A percentile compares a stretch with the other conserved stretches of the same genome.
Conservation (phyloP, 1,284 basidiomycete genomes). For the Puccinia coronata region DNA sequence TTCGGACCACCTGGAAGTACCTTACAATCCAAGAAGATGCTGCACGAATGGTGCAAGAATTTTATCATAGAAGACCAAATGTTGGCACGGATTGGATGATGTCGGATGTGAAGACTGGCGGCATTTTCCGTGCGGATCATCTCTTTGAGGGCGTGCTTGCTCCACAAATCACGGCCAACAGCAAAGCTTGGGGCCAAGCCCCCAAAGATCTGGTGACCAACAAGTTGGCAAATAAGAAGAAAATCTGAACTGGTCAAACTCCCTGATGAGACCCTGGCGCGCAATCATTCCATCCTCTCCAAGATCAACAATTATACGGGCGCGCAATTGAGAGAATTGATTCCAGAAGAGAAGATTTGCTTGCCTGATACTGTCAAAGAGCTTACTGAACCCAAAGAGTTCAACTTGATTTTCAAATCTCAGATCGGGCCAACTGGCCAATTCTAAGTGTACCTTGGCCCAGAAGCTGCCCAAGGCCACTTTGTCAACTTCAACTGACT, state of each 20-base stretch:
- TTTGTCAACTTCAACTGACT: no score
- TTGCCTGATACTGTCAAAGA: slow-evolving; percentile 93
- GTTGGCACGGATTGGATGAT: slow-evolving; percentile 99
- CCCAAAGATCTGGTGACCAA: slow-evolving; percentile 68
- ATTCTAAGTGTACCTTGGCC: slow-evolving; percentile 92
- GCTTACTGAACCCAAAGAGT: slow-evolving; percentile 86
- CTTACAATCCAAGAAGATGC: no score
- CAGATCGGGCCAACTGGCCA: slow-evolving; percentile 97
- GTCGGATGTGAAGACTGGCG: slow-evolving; percentile 88
- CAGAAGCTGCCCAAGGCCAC: slow-evolving; percentile 99
- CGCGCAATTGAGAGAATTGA: slow-evolving; percentile 81
- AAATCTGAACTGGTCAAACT: slow-evolving; percentile 73
- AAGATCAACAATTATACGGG: slow-evolving; percentile 97
- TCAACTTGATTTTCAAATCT: slow-evolving; percentile 98
- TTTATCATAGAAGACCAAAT: slow-evolving; percentile 99
- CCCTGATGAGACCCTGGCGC: slow-evolving; percentile 71
- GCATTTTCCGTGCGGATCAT: slow-evolving; percentile 96
- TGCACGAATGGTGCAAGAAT: slow-evolving; percentile 94
- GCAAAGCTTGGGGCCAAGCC: slow-evolving; percentile 78
- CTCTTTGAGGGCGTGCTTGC: slow-evolving; percentile 91
- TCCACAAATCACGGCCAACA: slow-evolving; percentile 83
- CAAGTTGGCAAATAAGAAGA: slow-evolving; percentile 79
- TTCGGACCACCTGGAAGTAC: no score
- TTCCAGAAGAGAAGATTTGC: slow-evolving; percentile 76
- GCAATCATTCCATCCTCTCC: slow-evolving; percentile 81